Evolutionary conservation across 768 basidiomycete genomes (phyloP), one percentile per base, ranked within the genome.

Genomic region (Serendipita sp.): DNA sequence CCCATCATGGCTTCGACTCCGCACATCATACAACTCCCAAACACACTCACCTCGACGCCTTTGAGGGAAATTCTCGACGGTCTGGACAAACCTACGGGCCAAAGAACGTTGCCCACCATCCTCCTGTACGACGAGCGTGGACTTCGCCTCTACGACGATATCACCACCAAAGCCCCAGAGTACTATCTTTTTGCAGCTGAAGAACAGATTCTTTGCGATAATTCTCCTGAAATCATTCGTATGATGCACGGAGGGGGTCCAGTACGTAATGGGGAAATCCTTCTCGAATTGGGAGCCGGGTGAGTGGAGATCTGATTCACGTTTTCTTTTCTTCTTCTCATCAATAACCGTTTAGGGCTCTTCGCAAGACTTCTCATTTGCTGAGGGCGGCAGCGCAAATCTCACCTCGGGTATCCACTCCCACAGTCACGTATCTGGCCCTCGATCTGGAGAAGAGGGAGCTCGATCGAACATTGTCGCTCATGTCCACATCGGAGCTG

Each of bases 271-370:
- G 81, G 79, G 43, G 80, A 82, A 61, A 78, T 84, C 60, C 77
- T 96, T 4, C 77, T 97, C 43, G 94, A 97, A 70, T 79, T 98
- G n/a, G 94, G 95, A 45, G 90, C 93, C 7, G 94, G 94, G 90
- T 93, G 34, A 38, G 34, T 7, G 34, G 14, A 38, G 14, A 72
- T 78, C 89, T 80, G 26, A 63, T 44, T 64, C 26, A 50, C 24
- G 14, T 61, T 26, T 56, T 50, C 44, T 42, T 62, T 62, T 60
- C 61, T 33, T 51, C 53, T 3, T 31, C 53, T 38, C 33, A 43
- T 28, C 60, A 42, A 30, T 22, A 43, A 34, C 28, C 42, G 5
- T 31, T 17, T 69, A 94, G 91, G 20, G 81, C 93, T 22, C 75
- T 97, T 51, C 81, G 90, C 68, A 95, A 96, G 76, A 94, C 93